These are phyloP conservation scores for Ogataea philodendri DNA, from an alignment of 805 yeast species.

Conservation along the genomic window DNA sequence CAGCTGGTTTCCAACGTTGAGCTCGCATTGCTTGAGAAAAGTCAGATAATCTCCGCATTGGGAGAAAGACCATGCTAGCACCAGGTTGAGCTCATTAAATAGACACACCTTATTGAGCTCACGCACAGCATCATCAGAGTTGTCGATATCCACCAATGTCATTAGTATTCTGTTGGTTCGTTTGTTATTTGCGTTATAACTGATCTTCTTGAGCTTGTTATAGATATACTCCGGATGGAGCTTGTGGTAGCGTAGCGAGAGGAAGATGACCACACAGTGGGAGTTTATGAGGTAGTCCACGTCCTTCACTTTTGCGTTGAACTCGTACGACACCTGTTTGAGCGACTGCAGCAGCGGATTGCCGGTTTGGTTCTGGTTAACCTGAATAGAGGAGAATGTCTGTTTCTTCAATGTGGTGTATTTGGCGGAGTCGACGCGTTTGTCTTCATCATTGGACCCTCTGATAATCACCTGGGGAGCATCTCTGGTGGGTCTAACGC, in stretches of 20 bases:
- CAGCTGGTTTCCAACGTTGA: slow-evolving; percentile 29
- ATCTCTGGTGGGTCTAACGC: background rate
- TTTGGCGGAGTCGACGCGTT: slow-evolving; percentile 17
- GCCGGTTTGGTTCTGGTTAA: slow-evolving; percentile 66
- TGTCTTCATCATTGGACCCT: slow-evolving; percentile 17
- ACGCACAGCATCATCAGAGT: slow-evolving; percentile 48
- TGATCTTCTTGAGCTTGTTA: slow-evolving; percentile 46
- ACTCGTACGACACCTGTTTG: slow-evolving; percentile 53
- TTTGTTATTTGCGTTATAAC: slow-evolving; percentile 22
- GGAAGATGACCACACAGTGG: slow-evolving; percentile 54
- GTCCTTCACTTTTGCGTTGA: slow-evolving; percentile 44
- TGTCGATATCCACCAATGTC: slow-evolving; percentile 64
- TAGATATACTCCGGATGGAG: slow-evolving; percentile 72
- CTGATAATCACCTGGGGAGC: slow-evolving; percentile 15
- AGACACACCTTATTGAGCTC: slow-evolving; percentile 48
- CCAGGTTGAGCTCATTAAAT: slow-evolving; percentile 46
- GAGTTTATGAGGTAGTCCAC: slow-evolving; percentile 67
- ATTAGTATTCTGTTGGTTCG: slow-evolving; percentile 45
- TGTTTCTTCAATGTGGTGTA: slow-evolving; percentile 22
- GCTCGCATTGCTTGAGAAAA: slow-evolving; percentile 34
- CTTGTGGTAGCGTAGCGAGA: slow-evolving; percentile 71
- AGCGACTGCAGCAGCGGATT: slow-evolving; percentile 63
- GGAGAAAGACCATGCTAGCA: slow-evolving; percentile 53
- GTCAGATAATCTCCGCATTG: slow-evolving; percentile 49
- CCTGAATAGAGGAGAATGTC: slow-evolving; percentile 43